These are phyloP conservation scores for Cerrena zonata DNA, from an alignment of 1,284 basidiomycete genomes.

Conservation along the genomic window DNA sequence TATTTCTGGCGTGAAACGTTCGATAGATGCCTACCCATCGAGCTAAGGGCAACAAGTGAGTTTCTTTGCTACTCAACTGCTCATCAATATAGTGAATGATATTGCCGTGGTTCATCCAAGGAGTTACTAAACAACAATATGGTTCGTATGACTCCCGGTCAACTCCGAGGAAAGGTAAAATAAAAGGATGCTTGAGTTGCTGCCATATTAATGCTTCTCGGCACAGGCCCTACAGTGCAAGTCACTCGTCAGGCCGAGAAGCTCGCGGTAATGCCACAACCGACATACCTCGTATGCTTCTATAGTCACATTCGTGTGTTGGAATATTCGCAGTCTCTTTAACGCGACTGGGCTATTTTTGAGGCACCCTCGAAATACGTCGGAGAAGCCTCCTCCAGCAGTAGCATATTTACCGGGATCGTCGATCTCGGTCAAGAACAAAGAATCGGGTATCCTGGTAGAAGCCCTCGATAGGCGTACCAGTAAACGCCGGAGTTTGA, in stretches of 20 bases:
- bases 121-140: constrained; percentile 6
- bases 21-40: constrained; percentile 1
- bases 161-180: constrained; percentile 8
- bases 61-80: not conserved
- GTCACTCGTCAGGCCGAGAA: too few relatives aligned
- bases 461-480: not conserved
- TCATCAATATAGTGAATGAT: constrained; percentile 1
- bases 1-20: too few relatives aligned
- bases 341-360: not conserved
- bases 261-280: too few relatives aligned
- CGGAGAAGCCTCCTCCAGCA: constrained; percentile 3
- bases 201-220: constrained; percentile 9
- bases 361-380: constrained; percentile 1
- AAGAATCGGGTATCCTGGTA: not conserved
- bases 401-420: not conserved
- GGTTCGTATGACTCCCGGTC: not conserved
- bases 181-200: constrained; percentile 5
- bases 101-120: constrained; percentile 4
- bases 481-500: not conserved
- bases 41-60: not conserved
- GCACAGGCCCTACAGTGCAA: constrained; percentile 1
- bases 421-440: not conserved
- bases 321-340: constrained; percentile 5
- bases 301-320: not conserved
- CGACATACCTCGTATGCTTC: not conserved